Evolutionary conservation across 805 yeast species (phyloP), one percentile per base, ranked within the genome.

Genomic region (Sporopachydermia lactativora): DNA sequence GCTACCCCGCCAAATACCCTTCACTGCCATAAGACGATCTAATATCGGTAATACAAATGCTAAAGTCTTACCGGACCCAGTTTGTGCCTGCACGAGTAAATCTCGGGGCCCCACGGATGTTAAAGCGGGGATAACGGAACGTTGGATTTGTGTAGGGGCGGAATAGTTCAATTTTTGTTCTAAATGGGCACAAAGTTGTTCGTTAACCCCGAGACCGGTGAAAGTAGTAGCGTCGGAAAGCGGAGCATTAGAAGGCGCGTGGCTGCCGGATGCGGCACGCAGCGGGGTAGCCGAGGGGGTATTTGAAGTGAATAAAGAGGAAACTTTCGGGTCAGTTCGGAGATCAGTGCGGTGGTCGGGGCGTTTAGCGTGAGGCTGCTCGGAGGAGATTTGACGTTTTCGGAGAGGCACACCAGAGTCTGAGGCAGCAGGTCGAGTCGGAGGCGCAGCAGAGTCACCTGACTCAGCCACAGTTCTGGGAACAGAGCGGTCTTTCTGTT

Each of bases 41-140:
- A 89, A 58, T 15, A 94, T 77, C 1, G 98, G 99, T 34, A 94
- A 61, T 3, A 80, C 64, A 55, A 82, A 94, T 0, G 97, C 78
- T 42, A 92, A 60, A 0, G 99, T 92, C 59, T 92, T 92, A 59
- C 99, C 99, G 0, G 97, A 88, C 41, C 99, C 99, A 0, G 99
- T 92, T 60, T 94, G 96, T 0, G 99, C 96, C 54, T 86, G 94
- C 38, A 92, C 81, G 49, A 92, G 81, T 42, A 86, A 62, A 59
- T 92, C 98, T 19, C 65, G 59, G 15, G 68, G 61, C 5, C 54
- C 49, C 11, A 59, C 50, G 1, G 63, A 54, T 4, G 72, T 49
- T 18, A 76, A 55, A 40, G 66, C 64, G 15, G 97, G 95, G 5
- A 86, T 64, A 0, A 81, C 92, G 4, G 80, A 61, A 47, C 84